Base-by-base conservation (phyloP, 139 green algal genomes). In the Coelastrella sp. region DNA sequence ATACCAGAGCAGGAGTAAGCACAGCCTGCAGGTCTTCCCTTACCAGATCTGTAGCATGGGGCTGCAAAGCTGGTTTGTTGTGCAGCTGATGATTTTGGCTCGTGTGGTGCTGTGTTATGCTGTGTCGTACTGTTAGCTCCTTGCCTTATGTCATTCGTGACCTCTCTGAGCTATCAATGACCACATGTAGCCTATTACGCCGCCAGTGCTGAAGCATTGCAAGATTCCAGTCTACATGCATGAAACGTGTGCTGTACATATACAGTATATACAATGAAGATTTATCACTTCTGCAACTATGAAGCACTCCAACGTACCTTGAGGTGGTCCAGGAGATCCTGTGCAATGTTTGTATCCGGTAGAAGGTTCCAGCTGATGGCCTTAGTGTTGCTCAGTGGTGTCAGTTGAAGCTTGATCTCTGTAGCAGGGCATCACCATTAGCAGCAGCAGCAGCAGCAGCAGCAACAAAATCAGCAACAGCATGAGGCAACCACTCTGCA, bases 341-440 rank as follows among this genome's bases (percentile, higher is more conserved):
- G 40, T 7, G 11, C 45, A 23, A 85, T 69, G 66, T 59, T 79
- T 30, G 64, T 37, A 43, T 85, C 79, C 9, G 41, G 37, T 35
- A 79, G 23, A 21, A 85, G 30, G 66, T 76, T 79, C 19, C 32
- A 53, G 48, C 48, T 79, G 41, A 85, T 27, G 21, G 66, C 66
- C 66, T 79, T 69, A 2, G 79, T 85, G 62, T 78, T 59, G 19
- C 45, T 85, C 32, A 66, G 79, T 19, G 79, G 66, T 9, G 79
- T 85, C 66, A 85, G 38, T 32, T 79, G 79, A n/a, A 85, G 34
- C 32, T 51, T 79, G n/a, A 85, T 48, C 79, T 79, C 79, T 64
- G 53, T 13, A 64, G 21, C 53, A 63, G 53, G 17, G 15, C 0
- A 63, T 30, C 53, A 64, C 45, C 45, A 57, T 57, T 57, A 57